Conservation (phyloP, 1,139 yeast genomes). For the Zhuliangozyma parablackwelliae region DNA sequence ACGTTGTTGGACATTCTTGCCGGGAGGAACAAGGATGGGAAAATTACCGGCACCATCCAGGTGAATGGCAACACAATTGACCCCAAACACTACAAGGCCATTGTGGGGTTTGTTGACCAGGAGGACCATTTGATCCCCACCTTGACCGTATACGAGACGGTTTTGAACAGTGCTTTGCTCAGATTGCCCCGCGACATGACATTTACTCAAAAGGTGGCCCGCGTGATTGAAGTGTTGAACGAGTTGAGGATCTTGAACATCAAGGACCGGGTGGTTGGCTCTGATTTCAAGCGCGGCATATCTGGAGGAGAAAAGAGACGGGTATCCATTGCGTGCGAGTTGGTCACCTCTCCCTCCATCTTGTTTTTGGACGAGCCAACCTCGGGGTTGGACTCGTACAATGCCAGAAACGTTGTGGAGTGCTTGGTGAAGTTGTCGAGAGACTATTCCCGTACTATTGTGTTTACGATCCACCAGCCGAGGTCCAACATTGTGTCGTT, state of each 20-base stretch:
- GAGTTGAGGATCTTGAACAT: constrained; percentile 81
- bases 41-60: constrained; percentile 56
- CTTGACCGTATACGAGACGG: constrained; percentile 91
- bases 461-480: constrained; percentile 97
- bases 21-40: constrained; percentile 77
- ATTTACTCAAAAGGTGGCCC: constrained; percentile 61
- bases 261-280: constrained; percentile 83
- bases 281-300: constrained; percentile 85
- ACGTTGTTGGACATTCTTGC: constrained; percentile 88
- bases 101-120: constrained; percentile 96
- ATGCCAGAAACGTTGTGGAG: constrained; percentile 88
- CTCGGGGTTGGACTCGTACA: constrained; percentile 89
- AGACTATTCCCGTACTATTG: constrained; percentile 78
- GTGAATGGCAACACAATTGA: constrained; percentile 62
- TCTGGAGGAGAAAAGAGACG: constrained; percentile 93
- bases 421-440: constrained; percentile 75
- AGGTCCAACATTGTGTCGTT: constrained; percentile 89
- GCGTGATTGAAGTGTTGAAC: constrained; percentile 79
- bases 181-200: constrained; percentile 82
- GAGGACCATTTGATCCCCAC: constrained; percentile 91
- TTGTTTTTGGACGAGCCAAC: constrained; percentile 87
- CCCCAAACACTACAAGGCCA: constrained; percentile 49
- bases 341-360: constrained; percentile 81
- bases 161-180: constrained; percentile 82
- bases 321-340: constrained; percentile 85